Evolutionary conservation across 495 filamentous ascomycete genomes (phyloP), one percentile per base, ranked within the genome.

Genomic region (Hapsidospora chrysogenum): DNA sequence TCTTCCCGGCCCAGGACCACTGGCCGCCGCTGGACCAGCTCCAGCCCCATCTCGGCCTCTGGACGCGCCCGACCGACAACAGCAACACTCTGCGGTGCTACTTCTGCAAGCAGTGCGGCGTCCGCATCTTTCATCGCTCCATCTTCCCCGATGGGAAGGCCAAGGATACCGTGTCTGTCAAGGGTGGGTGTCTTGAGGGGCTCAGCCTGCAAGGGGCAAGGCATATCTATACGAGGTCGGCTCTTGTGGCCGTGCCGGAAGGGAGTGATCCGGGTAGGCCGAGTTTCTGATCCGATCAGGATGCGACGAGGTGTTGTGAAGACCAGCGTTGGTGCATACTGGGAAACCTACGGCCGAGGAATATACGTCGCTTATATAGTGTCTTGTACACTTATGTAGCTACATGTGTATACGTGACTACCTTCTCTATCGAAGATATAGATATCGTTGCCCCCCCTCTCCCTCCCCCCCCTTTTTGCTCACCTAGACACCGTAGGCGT

Each of bases 231-330:
- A 46, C 48, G 13, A 29, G 44, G 25, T 52, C 49, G 11, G 60
- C 60, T 3, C 54, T 64, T 11, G 51, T 76, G 2, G 57, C 62
- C 16, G 70, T 75, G 29, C 72, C 71, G 0, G 59, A 60, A 32
- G 65, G 66, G 1, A 32, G 30, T 32, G 30, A 32, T 7, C 16
- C 16, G n/a, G 30, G 30, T 11, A 18, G 17, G 15, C 30, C 30
- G 15, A 10, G 30, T 8, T n/a, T n/a, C n/a, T n/a, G n/a, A n/a
- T n/a, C n/a, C n/a, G n/a, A n/a, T n/a, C n/a, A n/a, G n/a, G n/a
- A n/a, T n/a, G n/a, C n/a, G n/a, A n/a, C n/a, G n/a, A n/a, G n/a
- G n/a, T n/a, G n/a, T n/a, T n/a, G n/a, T n/a, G n/a, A n/a, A n/a
- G n/a, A n/a, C n/a, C n/a, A n/a, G n/a, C n/a, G n/a, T n/a, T n/a